phyloP scores from a whole-genome alignment of 208 protist species.

The Angomonas ambiguus region DNA sequence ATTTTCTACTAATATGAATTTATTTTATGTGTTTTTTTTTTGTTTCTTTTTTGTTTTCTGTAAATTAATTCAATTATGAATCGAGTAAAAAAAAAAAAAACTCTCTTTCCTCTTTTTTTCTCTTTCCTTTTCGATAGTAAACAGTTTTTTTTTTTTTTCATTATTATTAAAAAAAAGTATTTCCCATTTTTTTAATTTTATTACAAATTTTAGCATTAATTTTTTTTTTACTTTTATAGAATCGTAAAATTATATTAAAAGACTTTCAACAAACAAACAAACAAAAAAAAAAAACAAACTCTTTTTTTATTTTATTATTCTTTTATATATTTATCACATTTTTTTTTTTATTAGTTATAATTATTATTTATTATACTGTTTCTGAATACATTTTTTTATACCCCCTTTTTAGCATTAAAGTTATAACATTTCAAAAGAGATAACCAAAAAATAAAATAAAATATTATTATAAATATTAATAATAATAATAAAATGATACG shows the following conservation, averaged over 20 bases:
- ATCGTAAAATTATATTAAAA: too few species aligned
- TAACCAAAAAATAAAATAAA: slow-evolving; percentile 4
- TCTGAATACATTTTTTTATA: not conserved
- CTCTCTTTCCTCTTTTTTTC: too few species aligned
- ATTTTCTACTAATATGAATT: too few species aligned
- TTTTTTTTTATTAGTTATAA: not conserved
- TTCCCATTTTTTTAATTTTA: too few species aligned
- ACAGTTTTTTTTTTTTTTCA: too few species aligned
- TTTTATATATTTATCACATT: not conserved
- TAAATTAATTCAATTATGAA: not conserved
- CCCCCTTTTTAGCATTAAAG: not conserved
- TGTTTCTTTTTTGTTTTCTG: not conserved
- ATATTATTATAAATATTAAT: slow-evolving; percentile 6
- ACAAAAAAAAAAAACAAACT: too few species aligned
- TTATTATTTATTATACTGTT: not conserved
- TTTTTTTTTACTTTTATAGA: too few species aligned
- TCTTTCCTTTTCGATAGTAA: too few species aligned
- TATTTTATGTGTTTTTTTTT: slow-evolving; percentile 1
- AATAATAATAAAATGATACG: slow-evolving; percentile 3
- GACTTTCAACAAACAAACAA: too few species aligned
- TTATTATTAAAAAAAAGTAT: slow-evolving; percentile 1
- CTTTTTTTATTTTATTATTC: not conserved
- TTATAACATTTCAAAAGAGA: not conserved
- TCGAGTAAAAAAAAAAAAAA: not conserved
- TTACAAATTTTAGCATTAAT: too few species aligned